Base-by-base conservation (phyloP, 1,284 basidiomycete genomes). In the Agaricales sp. region DNA sequence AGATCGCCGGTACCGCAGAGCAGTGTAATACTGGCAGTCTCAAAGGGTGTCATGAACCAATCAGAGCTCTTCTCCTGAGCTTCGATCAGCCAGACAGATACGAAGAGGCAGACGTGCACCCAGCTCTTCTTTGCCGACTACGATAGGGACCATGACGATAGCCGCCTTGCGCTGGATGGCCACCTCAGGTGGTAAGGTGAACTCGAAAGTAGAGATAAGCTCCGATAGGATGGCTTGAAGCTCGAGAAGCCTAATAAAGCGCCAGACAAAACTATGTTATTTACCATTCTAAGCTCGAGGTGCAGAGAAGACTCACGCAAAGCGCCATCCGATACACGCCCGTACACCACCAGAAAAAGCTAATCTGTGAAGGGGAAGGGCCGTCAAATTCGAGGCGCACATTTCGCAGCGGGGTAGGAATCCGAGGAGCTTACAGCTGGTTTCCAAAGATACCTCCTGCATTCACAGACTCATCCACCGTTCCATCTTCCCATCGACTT, bases 311-410 rank as follows among this genome's bases (percentile, higher is more conserved):
- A 51, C 59, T 24, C 52, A 67, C 66, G 73, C 72, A 55, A 79
- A 75, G 51, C 73, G 67, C 75, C 77, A 78, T 18, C 71, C 73
- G 18, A 73, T 64, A 53, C 70, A 74, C 1, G 66, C 57, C 21
- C 68, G 63, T 22, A 63, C 51, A 6, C 71, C 74, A n/a, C 67
- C 63, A 18, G 66, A 55, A 52, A 75, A 78, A 6, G 66, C 71
- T 55, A 75, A 58, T 37, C 70, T 74, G 16, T 25, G 2, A 24
- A n/a, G n/a, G n/a, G n/a, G n/a, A n/a, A n/a, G n/a, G n/a, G n/a
- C n/a, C 46, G 20, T 16, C 3, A 45, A 25, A 48, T 25, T 45
- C 46, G 50, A 25, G 47, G 22, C 51, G 37, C 6, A 14, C 30
- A 8, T 11, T 6, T 23, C 30, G 16, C 26, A 8, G 14, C 16